A percentile compares a stretch with the other conserved stretches of the same genome.
Conservation (phyloP, 768 basidiomycete genomes). For the Pleurotus cornucopiae region DNA sequence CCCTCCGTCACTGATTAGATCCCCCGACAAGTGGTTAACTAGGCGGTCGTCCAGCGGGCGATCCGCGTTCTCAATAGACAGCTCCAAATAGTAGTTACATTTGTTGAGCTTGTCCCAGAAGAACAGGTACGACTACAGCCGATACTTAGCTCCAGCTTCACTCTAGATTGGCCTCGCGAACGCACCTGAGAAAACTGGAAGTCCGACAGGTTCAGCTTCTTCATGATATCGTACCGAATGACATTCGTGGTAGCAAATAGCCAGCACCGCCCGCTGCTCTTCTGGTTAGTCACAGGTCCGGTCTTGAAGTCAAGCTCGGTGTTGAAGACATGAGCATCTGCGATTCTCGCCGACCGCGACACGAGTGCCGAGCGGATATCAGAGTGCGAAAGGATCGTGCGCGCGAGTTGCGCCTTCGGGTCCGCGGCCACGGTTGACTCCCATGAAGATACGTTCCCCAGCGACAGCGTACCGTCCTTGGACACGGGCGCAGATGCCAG, state of each 20-base stretch:
- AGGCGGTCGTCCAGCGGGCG: conserved; percentile 80
- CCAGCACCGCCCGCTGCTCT: conserved; percentile 91
- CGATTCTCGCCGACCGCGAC: conserved; percentile 57
- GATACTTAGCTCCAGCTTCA: background rate
- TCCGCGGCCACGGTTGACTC: conserved; percentile 50
- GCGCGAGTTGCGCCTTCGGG: conserved; percentile 67
- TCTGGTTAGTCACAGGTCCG: conserved; percentile 82
- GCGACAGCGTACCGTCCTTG: conserved; percentile 55
- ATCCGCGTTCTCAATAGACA: conserved; percentile 77
- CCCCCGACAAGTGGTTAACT: conserved; percentile 68
- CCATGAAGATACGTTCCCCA: conserved; percentile 61
- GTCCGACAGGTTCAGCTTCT: conserved; percentile 78
- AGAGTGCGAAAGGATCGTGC: conserved; percentile 68
- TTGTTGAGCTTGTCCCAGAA: conserved; percentile 98
- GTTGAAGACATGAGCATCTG: conserved; percentile 81
- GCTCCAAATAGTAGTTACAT: conserved; percentile 88
- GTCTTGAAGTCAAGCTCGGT: conserved; percentile 76
- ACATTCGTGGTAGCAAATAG: conserved; percentile 91
- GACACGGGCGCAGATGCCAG: conserved; percentile 37
- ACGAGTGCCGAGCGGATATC: conserved; percentile 60
- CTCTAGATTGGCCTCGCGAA: conserved; percentile 1
- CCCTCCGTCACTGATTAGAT: conserved; percentile 87
- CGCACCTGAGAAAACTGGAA: conserved; percentile 87
- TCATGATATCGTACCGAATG: conserved; percentile 79
- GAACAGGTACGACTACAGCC: conserved; percentile 77